A percentile compares a stretch with the other conserved stretches of the same genome.
Conservation (phyloP, 2,329 filamentous ascomycete species). For the Coniosporium uncinatum region DNA sequence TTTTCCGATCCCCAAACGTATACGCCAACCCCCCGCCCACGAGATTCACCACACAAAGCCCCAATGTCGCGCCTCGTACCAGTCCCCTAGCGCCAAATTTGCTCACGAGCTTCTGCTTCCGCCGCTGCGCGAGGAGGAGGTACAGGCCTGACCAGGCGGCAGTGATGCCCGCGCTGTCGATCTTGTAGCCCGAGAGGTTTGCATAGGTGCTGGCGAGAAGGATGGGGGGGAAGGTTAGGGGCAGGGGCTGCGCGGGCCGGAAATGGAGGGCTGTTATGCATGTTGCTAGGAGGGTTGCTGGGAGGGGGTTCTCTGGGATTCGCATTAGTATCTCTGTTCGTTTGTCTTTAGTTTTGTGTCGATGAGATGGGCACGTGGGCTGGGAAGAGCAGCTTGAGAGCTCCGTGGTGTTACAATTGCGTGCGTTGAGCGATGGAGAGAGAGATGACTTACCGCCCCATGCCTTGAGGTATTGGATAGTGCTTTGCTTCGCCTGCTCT, state of each 20-base stretch:
- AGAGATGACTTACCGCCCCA: constrained; percentile 10
- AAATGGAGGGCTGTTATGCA: constrained; percentile 61
- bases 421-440: too few species aligned
- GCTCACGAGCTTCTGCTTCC: constrained; percentile 41
- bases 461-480: constrained; percentile 5
- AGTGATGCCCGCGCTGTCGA: constrained; percentile 57
- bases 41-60: constrained; percentile 42
- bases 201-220: constrained; percentile 62
- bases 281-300: constrained; percentile 59
- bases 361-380: too few species aligned
- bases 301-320: constrained; percentile 54
- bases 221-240: constrained; percentile 62
- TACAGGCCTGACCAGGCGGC: constrained; percentile 63
- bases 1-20: constrained; percentile 38
- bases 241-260: constrained; percentile 59
- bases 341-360: too few species aligned
- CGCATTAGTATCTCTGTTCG: constrained; percentile 7
- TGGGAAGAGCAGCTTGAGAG: too few species aligned
- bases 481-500: constrained; percentile 2
- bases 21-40: constrained; percentile 46
- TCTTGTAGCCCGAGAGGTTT: constrained; percentile 56
- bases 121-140: constrained; percentile 53
- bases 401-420: not conserved
- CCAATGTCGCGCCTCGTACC: constrained; percentile 45
- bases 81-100: constrained; percentile 44